Evolutionary conservation across 768 basidiomycete species (phyloP).

Genomic region (Psilocybe sp.): DNA sequence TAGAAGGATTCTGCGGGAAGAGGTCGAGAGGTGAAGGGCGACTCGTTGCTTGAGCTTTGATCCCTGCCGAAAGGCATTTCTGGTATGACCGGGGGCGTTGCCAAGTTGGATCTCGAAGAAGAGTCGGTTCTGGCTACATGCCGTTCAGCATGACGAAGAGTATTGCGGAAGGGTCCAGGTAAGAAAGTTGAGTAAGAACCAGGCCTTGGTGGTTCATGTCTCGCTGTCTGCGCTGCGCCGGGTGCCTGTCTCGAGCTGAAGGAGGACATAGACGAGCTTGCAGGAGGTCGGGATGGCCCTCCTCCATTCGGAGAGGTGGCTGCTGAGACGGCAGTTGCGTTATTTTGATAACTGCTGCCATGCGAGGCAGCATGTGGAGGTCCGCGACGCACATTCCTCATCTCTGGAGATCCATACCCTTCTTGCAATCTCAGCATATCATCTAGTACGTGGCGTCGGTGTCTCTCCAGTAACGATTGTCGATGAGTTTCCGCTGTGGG

Average conservation of each 20-base stretch:
- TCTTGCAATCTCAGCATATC: too few species aligned
- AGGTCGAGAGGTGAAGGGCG: neutral
- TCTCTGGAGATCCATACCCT: neutral
- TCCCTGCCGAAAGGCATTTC: neutral
- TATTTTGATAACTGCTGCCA: too few species aligned
- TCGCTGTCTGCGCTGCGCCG: neutral
- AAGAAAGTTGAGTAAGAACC: slow-evolving; percentile 31
- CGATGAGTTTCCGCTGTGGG: too few species aligned
- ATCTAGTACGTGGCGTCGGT: too few species aligned
- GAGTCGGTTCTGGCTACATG: slow-evolving; percentile 7
- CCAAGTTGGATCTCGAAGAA: neutral
- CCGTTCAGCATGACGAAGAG: slow-evolving; percentile 33
- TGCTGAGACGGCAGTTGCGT: too few species aligned
- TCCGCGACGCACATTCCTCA: neutral
- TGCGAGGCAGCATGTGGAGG: too few species aligned
- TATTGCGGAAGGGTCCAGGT: slow-evolving; percentile 48
- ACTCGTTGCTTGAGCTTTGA: neutral
- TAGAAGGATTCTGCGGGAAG: neutral
- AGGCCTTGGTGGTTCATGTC: neutral
- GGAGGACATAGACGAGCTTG: too few species aligned
- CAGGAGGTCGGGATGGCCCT: too few species aligned
- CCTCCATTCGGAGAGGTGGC: too few species aligned
- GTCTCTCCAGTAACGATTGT: too few species aligned
- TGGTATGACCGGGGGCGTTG: neutral
- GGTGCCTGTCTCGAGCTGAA: neutral